phyloP scores from a whole-genome alignment of 371 early-diverging fungal genomes.

The Apophysomyces variabilis region DNA sequence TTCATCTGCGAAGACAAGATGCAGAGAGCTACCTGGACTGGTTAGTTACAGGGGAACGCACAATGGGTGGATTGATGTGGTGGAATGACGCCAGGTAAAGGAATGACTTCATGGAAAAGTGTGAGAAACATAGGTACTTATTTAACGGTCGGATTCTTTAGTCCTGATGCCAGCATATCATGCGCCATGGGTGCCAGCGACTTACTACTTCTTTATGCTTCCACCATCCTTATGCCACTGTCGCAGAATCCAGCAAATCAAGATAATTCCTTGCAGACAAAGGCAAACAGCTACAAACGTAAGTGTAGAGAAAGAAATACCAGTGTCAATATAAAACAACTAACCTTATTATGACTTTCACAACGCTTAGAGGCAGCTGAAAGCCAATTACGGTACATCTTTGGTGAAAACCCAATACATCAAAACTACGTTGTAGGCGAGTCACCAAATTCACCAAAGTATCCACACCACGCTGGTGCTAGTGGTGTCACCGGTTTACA shows the following conservation, averaged over 20 bases:
- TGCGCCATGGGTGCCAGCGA: slow-evolving; percentile 25
- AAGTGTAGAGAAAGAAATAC: background rate
- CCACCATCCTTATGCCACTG: slow-evolving; percentile 20
- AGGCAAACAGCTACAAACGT: slow-evolving; percentile 4
- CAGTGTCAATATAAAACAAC: background rate
- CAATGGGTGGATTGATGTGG: slow-evolving; percentile 49
- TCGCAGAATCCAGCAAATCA: background rate
- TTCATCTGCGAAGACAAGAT: slow-evolving; percentile 20
- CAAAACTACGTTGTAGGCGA: slow-evolving; percentile 56
- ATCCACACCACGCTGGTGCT: slow-evolving; percentile 55
- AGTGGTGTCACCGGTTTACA: slow-evolving; percentile 31
- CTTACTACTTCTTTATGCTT: slow-evolving; percentile 23
- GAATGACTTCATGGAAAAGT: background rate
- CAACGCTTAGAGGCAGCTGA: slow-evolving; percentile 23
- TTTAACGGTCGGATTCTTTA: too few relatives aligned
- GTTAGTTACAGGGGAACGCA: slow-evolving; percentile 30
- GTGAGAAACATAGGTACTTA: too few relatives aligned
- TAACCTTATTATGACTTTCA: background rate
- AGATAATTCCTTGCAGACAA: slow-evolving; percentile 12
- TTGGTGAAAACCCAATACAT: slow-evolving; percentile 55
- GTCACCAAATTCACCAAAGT: slow-evolving; percentile 50
- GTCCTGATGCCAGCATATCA: slow-evolving; percentile 11
- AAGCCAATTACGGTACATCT: slow-evolving; percentile 45
- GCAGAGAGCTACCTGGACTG: slow-evolving; percentile 40
- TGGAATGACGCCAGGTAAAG: slow-evolving; percentile 41